Evolutionary conservation across 495 filamentous ascomycete species (phyloP).

Genomic region (Penicillium arizonense): DNA sequence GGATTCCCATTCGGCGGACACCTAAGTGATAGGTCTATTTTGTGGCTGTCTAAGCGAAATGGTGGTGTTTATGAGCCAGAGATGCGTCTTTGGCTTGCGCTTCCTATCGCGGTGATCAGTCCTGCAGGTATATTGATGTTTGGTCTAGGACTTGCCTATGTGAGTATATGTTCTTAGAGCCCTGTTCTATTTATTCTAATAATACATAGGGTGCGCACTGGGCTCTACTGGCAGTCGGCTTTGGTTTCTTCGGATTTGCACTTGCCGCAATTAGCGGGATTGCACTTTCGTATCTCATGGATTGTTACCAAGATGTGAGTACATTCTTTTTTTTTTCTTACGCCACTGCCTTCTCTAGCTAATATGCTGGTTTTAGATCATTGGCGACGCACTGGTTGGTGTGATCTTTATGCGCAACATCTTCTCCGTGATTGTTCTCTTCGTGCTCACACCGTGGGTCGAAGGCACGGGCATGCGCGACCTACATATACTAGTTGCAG

Average conservation of each 20-base stretch:
- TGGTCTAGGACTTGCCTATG: slow-evolving; percentile 31
- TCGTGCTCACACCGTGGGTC: slow-evolving; percentile 36
- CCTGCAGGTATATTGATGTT: slow-evolving; percentile 32
- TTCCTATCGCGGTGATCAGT: slow-evolving; percentile 23
- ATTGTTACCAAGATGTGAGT: slow-evolving; percentile 36
- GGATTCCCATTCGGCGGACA: slow-evolving; percentile 32
- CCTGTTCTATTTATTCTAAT: not conserved
- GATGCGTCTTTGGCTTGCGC: slow-evolving; percentile 34
- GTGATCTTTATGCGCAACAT: slow-evolving; percentile 35
- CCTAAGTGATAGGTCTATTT: slow-evolving; percentile 34
- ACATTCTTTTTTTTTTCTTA: not conserved
- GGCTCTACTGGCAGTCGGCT: slow-evolving; percentile 28
- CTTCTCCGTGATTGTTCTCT: slow-evolving; percentile 29
- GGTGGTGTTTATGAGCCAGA: slow-evolving; percentile 43
- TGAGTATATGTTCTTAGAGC: not conserved
- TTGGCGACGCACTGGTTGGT: slow-evolving; percentile 32
- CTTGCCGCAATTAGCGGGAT: slow-evolving; percentile 21
- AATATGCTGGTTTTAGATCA: slow-evolving; percentile 16
- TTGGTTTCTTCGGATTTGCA: slow-evolving; percentile 27
- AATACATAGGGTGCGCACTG: slow-evolving; percentile 22
- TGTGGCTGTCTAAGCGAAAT: slow-evolving; percentile 35
- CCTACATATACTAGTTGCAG: slow-evolving; percentile 20
- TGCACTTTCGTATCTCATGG: slow-evolving; percentile 33
- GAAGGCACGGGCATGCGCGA: slow-evolving; percentile 34
- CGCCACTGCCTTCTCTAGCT: not conserved